phyloP scores from a whole-genome alignment of 345 rosid genomes.

The Eucalyptus caleyi region DNA sequence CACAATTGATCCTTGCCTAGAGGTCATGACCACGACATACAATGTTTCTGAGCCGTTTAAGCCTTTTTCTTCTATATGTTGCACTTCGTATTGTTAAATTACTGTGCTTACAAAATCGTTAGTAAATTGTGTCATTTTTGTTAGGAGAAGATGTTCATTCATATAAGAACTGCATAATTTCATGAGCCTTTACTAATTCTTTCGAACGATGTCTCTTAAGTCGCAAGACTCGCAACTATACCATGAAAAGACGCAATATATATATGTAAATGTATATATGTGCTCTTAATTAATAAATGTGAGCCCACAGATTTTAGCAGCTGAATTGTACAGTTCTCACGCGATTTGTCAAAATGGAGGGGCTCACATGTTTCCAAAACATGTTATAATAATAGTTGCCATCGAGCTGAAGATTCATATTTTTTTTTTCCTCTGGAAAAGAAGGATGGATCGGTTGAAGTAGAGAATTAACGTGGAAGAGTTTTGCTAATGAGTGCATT shows the following conservation, averaged over 20 bases:
- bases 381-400: background rate
- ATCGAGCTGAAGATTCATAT: background rate
- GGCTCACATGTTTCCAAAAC: background rate
- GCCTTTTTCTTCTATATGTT: background rate
- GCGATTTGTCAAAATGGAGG: background rate
- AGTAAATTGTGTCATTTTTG: background rate
- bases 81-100: background rate
- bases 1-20: background rate
- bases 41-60: background rate
- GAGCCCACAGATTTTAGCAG: background rate
- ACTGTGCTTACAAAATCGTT: background rate
- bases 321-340: background rate
- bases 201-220: background rate
- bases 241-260: background rate
- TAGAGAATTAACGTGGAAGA: background rate
- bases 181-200: background rate
- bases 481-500: background rate
- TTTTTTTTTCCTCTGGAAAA: background rate
- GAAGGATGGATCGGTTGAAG: background rate
- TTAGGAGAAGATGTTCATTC: background rate
- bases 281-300: background rate
- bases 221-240: background rate
- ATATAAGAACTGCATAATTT: background rate
- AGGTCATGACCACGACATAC: background rate
- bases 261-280: background rate